Conservation (phyloP, 1,139 yeast genomes). For the Diutina mesorugosa region DNA sequence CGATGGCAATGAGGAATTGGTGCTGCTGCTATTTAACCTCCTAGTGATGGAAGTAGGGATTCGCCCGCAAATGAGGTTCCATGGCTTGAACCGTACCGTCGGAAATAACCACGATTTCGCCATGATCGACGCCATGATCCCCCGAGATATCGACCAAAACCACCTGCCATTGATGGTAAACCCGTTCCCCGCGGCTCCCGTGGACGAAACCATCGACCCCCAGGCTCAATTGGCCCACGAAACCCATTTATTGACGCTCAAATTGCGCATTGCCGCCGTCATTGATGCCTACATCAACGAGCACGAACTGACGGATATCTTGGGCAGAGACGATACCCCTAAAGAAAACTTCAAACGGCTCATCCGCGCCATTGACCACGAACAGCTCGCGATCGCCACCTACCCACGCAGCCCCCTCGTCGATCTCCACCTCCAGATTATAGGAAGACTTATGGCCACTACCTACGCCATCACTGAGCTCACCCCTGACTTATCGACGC, state of each 20-base stretch:
- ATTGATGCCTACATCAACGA: constrained; percentile 28
- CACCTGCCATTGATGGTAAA: constrained; percentile 14
- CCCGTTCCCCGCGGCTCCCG: constrained; percentile 20
- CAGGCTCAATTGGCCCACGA: constrained; percentile 23
- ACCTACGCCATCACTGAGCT: constrained; percentile 22
- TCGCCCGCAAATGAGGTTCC: constrained; percentile 27
- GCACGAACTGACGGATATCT: constrained; percentile 13
- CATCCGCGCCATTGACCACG: constrained; percentile 34
- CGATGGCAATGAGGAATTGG: constrained; percentile 8
- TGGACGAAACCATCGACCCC: constrained; percentile 3
- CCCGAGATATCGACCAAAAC: constrained; percentile 12
- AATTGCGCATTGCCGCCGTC: constrained; percentile 27
- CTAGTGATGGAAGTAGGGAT: constrained; percentile 28
- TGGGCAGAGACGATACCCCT: constrained; percentile 11
- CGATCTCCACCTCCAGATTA: constrained; percentile 26
- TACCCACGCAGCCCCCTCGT: constrained; percentile 35
- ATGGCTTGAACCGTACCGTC: constrained; percentile 39
- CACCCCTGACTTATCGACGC: constrained; percentile 16
- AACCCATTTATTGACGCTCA: constrained; percentile 23
- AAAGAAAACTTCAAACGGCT: constrained; percentile 30
- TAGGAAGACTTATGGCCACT: constrained; percentile 22
- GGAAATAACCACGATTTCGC: constrained; percentile 36
- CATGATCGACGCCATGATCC: constrained; percentile 20
- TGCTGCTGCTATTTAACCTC: constrained; percentile 26
- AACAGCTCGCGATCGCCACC: constrained; percentile 34